A percentile compares a stretch with the other conserved stretches of the same genome.
Conservation (phyloP, 768 basidiomycete genomes). For the Pluteus cervinus region DNA sequence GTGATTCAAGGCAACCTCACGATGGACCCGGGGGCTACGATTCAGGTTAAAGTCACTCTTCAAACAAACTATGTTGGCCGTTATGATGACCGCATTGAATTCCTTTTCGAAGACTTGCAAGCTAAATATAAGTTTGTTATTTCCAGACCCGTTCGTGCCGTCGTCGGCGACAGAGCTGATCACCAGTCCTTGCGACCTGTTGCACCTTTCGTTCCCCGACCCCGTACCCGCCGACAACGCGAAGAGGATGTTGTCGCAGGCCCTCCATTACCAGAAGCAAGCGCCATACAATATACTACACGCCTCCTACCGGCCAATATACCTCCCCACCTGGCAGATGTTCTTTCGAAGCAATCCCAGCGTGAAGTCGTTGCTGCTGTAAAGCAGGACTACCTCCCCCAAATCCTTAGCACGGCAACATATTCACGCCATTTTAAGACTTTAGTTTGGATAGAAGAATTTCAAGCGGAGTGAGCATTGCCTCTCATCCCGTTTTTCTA, state of each 20-base stretch:
- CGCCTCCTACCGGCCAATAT: conserved; percentile 4
- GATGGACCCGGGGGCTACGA: conserved; percentile 4
- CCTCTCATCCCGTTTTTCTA: not conserved
- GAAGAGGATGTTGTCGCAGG: conserved; percentile 6
- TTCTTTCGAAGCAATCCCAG: conserved; percentile 5
- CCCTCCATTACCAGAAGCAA: conserved; percentile 3
- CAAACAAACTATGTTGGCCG: conserved; percentile 34
- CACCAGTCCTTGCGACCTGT: conserved; percentile 39
- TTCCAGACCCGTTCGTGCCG: conserved; percentile 33
- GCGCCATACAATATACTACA: conserved; percentile 5
- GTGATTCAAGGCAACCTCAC: conserved; percentile 6
- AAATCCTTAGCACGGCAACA: conserved; percentile 2
- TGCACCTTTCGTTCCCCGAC: conserved; percentile 37
- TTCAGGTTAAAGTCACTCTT: conserved; percentile 25
- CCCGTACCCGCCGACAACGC: conserved; percentile 5
- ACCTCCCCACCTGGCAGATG: conserved; percentile 2
- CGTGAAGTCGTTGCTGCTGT: conserved; percentile 6
- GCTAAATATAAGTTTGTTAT: conserved; percentile 43
- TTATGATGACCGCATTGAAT: conserved; percentile 47
- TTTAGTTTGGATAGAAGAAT: conserved; percentile 15
- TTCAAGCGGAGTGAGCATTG: conserved; percentile 20
- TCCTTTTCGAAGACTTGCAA: conserved; percentile 42
- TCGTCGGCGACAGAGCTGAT: conserved; percentile 39
- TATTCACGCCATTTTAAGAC: conserved; percentile 1
- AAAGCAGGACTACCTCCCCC: conserved; percentile 6